Conservation (phyloP, 306 rosid genomes). For the Castanea sativa region DNA sequence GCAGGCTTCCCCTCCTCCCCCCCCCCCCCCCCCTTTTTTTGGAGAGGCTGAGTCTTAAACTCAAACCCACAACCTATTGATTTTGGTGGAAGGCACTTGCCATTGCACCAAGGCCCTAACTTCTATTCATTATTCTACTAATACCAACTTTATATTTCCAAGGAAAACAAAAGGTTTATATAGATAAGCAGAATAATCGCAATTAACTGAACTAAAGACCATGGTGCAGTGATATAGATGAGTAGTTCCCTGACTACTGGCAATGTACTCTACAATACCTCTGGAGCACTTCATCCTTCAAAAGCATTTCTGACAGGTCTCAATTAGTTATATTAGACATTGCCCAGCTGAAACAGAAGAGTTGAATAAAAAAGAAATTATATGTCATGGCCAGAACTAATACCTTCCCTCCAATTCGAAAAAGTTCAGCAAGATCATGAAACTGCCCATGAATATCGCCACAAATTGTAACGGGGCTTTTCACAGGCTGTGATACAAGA, state of each 20-base stretch:
- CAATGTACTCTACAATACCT: constrained; percentile 36
- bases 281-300: constrained; percentile 37
- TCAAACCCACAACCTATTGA: too few relatives aligned
- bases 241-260: constrained; percentile 27
- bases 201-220: not conserved
- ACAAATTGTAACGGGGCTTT: constrained; percentile 98
- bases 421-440: constrained; percentile 98
- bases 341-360: constrained; percentile 37
- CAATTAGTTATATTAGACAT: constrained; percentile 44
- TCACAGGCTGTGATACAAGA: constrained; percentile 79
- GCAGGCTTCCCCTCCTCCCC: too few relatives aligned
- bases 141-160: not conserved
- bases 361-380: constrained; percentile 30
- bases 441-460: constrained; percentile 99
- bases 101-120: too few relatives aligned
- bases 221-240: constrained; percentile 21
- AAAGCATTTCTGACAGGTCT: constrained; percentile 36
- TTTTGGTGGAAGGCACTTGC: too few relatives aligned
- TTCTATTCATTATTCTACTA: too few relatives aligned
- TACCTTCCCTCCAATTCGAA: constrained; percentile 99
- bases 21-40: too few relatives aligned
- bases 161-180: not conserved
- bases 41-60: too few relatives aligned
- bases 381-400: constrained; percentile 34
- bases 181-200: not conserved